phyloP scores from a whole-genome alignment of 176 grass and related monocot species.

The Pontederia paniculata region DNA sequence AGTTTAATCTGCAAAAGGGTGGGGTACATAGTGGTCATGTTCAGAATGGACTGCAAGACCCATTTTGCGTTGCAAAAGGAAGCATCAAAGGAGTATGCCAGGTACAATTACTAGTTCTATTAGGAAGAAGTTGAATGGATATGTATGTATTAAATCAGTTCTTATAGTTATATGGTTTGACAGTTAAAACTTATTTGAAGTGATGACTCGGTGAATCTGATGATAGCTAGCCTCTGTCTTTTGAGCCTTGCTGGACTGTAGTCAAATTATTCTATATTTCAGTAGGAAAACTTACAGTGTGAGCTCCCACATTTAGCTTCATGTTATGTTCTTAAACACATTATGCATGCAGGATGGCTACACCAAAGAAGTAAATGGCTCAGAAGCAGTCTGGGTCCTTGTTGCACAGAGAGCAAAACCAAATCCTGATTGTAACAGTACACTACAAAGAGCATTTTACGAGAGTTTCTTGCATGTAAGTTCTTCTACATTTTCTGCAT shows the following conservation, averaged over 20 bases:
- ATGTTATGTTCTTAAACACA: not conserved
- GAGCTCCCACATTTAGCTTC: not conserved
- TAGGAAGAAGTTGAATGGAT: too few species aligned
- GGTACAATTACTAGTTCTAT: slow-evolving; percentile 10
- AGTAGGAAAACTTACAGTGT: not conserved
- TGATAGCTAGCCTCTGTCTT: too few species aligned
- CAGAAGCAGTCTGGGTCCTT: slow-evolving; percentile 34
- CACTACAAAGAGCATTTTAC: slow-evolving; percentile 45
- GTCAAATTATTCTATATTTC: too few species aligned
- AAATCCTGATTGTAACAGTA: slow-evolving; percentile 36
- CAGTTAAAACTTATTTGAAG: too few species aligned
- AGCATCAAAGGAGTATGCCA: slow-evolving; percentile 44
- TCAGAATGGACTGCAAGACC: slow-evolving; percentile 39
- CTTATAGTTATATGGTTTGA: too few species aligned
- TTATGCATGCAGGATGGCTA: slow-evolving; percentile 45
- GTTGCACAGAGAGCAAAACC: slow-evolving; percentile 52
- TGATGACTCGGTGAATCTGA: too few species aligned
- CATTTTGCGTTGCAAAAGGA: slow-evolving; percentile 36
- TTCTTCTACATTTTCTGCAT: not conserved
- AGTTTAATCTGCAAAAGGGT: slow-evolving; percentile 33
- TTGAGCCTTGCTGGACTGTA: too few species aligned
- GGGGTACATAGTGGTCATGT: slow-evolving; percentile 66
- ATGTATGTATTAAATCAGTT: too few species aligned
- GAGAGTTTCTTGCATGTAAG: slow-evolving; percentile 52
- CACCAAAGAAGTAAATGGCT: slow-evolving; percentile 53